phyloP scores from a whole-genome alignment of 495 filamentous ascomycete species.

The Halenospora varia region DNA sequence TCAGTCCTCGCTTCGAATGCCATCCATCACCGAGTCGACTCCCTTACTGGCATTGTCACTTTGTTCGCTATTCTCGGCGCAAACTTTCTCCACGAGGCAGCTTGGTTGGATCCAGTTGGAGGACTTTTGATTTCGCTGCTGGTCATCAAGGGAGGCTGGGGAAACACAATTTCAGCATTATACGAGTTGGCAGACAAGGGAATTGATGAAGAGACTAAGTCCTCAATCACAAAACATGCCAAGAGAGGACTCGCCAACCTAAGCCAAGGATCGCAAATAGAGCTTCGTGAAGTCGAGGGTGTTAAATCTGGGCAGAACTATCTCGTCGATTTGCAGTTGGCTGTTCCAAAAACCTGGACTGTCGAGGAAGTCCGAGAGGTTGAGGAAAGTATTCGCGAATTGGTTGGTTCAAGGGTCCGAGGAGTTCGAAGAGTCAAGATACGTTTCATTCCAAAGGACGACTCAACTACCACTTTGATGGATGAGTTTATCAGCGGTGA shows the following conservation, averaged over 20 bases:
- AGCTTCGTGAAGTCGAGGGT: slow-evolving; percentile 69
- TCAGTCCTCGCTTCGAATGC: slow-evolving; percentile 97
- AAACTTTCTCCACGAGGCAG: slow-evolving; percentile 76
- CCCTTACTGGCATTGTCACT: slow-evolving; percentile 88
- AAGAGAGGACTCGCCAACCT: slow-evolving; percentile 51
- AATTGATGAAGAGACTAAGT: slow-evolving; percentile 77
- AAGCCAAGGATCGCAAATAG: slow-evolving; percentile 44
- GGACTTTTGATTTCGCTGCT: slow-evolving; percentile 86
- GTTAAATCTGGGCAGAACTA: slow-evolving; percentile 96
- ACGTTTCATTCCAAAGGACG: slow-evolving; percentile 70
- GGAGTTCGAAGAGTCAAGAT: slow-evolving; percentile 79
- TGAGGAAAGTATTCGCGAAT: slow-evolving; percentile 66
- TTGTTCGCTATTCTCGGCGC: slow-evolving; percentile 81
- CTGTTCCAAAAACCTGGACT: slow-evolving; percentile 67
- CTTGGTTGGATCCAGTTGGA: slow-evolving; percentile 94
- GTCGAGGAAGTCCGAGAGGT: slow-evolving; percentile 61
- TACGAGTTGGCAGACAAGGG: slow-evolving; percentile 87
- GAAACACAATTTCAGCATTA: slow-evolving; percentile 76
- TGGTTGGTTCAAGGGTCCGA: slow-evolving; percentile 67
- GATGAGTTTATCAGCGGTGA: slow-evolving; percentile 78
- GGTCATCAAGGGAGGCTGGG: slow-evolving; percentile 87
- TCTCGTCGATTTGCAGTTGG: slow-evolving; percentile 80
- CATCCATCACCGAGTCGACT: slow-evolving; percentile 93
- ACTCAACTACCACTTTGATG: slow-evolving; percentile 45
- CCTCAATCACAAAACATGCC: slow-evolving; percentile 60